Percentiles rank a stretch among this genome's conserved stretches.
These are phyloP conservation scores for Linderniella brevidens DNA, from an alignment of 257 asterid species.

Conservation along the genomic window DNA sequence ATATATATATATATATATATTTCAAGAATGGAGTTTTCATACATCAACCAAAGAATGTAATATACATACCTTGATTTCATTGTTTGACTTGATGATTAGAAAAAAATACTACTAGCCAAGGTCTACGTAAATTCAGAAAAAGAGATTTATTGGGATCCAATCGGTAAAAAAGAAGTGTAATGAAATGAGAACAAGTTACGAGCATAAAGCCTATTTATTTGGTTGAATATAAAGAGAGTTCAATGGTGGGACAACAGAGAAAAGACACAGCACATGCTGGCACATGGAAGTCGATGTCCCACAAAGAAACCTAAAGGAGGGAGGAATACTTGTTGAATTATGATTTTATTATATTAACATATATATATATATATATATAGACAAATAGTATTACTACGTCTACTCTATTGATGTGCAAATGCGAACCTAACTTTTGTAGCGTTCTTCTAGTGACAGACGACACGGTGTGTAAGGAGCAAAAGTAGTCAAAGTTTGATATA, in stretches of 20 bases:
- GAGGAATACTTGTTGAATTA: conserved; percentile 10
- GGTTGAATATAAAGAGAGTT: conserved; percentile 20
- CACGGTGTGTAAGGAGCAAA: too few relatives aligned
- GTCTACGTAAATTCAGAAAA: conserved; percentile 3
- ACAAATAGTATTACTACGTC: too few relatives aligned
- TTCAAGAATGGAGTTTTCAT: too few relatives aligned
- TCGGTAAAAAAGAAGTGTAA: conserved; percentile 3
- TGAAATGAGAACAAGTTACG: conserved; percentile 21
- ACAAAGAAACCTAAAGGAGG: conserved; percentile 31
- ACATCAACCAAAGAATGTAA: background rate
- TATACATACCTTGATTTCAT: conserved; percentile 18
- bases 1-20: too few relatives aligned
- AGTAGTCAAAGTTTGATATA: too few relatives aligned
- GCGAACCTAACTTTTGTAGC: too few relatives aligned
- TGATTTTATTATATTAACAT: too few relatives aligned
- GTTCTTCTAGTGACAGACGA: too few relatives aligned
- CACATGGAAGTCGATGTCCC: conserved; percentile 79
- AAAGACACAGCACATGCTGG: conserved; percentile 79
- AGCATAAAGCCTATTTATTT: conserved; percentile 46
- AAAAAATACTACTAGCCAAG: background rate
- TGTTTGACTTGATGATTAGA: background rate
- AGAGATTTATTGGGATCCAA: conserved; percentile 10
- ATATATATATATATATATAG: too few relatives aligned
- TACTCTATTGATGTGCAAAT: too few relatives aligned
- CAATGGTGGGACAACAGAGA: conserved; percentile 56